Evolutionary conservation across 163 green algal species (phyloP), one percentile per base, ranked within the genome.

Genomic region (Scenedesmus sp.): DNA sequence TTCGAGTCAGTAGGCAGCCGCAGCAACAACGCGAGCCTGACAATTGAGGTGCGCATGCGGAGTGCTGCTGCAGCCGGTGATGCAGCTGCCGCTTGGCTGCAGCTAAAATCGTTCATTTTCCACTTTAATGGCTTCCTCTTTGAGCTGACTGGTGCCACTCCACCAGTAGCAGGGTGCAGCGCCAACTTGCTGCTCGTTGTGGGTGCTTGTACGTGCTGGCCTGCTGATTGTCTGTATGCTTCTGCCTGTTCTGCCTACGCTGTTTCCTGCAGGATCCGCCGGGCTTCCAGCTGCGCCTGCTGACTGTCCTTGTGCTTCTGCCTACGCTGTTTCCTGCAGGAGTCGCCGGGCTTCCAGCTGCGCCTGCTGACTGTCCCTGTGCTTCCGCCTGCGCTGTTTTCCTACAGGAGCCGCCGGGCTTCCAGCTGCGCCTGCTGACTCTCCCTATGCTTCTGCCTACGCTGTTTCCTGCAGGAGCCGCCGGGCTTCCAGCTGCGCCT

Each of bases 401-500:
- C n/a, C n/a, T n/a, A n/a, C n/a, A n/a, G n/a, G n/a, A n/a, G n/a
- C n/a, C n/a, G n/a, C n/a, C n/a, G n/a, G n/a, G n/a, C n/a, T n/a
- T n/a, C n/a, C n/a, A n/a, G n/a, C n/a, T n/a, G n/a, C n/a, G n/a
- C n/a, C n/a, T n/a, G n/a, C n/a, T n/a, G n/a, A n/a, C n/a, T n/a
- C n/a, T n/a, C n/a, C n/a, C n/a, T n/a, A n/a, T n/a, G n/a, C n/a
- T n/a, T n/a, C n/a, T n/a, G n/a, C n/a, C n/a, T n/a, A n/a, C n/a
- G n/a, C n/a, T n/a, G n/a, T n/a, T n/a, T n/a, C 9, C 37, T 93
- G 33, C 68, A 78, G n/a, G 90, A 94, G 87, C 90, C 90, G 0
- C 20, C 92, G 9, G 92, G 92, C 35, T 89, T 93, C 81, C 92
- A 94, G 73, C 90, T 94, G 87, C 88, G 90, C 44, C 88, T 94